phyloP scores from a whole-genome alignment of 2,329 filamentous ascomycete genomes.

The Drechslerella dactyloides region DNA sequence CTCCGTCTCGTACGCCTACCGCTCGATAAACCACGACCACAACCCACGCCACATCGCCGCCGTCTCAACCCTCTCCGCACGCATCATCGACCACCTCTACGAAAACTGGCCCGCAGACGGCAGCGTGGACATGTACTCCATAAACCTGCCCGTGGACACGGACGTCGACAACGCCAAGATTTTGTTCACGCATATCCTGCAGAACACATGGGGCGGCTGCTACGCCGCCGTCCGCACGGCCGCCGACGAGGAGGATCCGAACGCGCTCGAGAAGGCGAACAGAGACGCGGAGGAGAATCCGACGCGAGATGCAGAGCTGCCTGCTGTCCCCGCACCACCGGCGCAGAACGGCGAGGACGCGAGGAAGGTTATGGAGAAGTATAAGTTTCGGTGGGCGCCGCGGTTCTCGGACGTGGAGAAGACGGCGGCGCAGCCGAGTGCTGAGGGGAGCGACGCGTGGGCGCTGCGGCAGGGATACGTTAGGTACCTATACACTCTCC shows the following conservation, averaged over 20 bases:
- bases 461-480: slow-evolving; percentile 85
- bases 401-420: slow-evolving; percentile 84
- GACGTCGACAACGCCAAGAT: slow-evolving; percentile 73
- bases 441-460: slow-evolving; percentile 84
- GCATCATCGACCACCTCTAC: slow-evolving; percentile 78
- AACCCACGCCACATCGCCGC: slow-evolving; percentile 71
- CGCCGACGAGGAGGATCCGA: slow-evolving; percentile 72
- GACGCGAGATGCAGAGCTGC: slow-evolving; percentile 61
- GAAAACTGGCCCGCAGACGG: slow-evolving; percentile 73
- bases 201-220: slow-evolving; percentile 90
- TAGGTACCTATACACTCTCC: slow-evolving; percentile 65
- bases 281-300: slow-evolving; percentile 63
- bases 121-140: slow-evolving; percentile 80
- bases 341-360: slow-evolving; percentile 61
- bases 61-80: slow-evolving; percentile 75
- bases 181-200: slow-evolving; percentile 82
- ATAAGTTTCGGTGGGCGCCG: slow-evolving; percentile 92
- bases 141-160: slow-evolving; percentile 86
- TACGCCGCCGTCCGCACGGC: slow-evolving; percentile 69
- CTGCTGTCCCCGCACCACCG: too few species aligned
- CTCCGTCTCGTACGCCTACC: slow-evolving; percentile 89
- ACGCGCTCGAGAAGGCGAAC: slow-evolving; percentile 75
- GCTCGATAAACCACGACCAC: slow-evolving; percentile 81
- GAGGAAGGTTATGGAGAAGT: slow-evolving; percentile 60
- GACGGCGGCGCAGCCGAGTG: slow-evolving; percentile 59